Base-by-base conservation (phyloP, 192 early-diverging fungal species). In the Diversispora eburnea region DNA sequence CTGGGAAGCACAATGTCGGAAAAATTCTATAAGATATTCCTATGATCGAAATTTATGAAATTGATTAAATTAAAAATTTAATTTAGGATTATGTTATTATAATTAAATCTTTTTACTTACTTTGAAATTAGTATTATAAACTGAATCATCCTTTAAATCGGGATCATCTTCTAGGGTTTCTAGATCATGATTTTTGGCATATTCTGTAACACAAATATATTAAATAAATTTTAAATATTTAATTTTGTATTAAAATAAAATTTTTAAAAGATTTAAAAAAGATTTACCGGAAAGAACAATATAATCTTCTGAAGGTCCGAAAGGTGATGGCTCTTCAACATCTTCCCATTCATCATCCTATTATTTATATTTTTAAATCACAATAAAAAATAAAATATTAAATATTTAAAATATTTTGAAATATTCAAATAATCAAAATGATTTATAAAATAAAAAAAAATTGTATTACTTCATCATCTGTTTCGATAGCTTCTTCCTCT, bases 291-390 rank as follows among this genome's bases (percentile, higher is more conserved):
- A 77, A 43, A 85, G 74, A 55, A 82, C 72, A 20, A 75, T 72
- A 62, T 78, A 86, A 45, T 86, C 81, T 66, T 85, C 79, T 8
- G 80, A 75, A 15, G 85, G 76, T 41, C 75, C 75, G 62, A 83
- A 80, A 8, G 75, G 73, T 0, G 76, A 81, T 19, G 84, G 83
- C 51, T 85, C 83, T 47, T 85, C 85, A 17, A 84, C 83, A 65
- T 90, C 89, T 71, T 90, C 88, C 89, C 89, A 90, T 42, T 86
- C 88, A 42, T 78, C 82, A 65, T 83, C 85, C 76, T 87, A 73
- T 8, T 71, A 42, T 43, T 25, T 41, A 5, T 33, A 33, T 33
- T 33, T 33, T 33, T 33, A 33, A 33, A 33, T 33, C 25, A 33
- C 25, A 33, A 33, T 33, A 1, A 33, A 33, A 1, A 33, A n/a